Evolutionary conservation across 371 early-diverging fungal species (phyloP), one percentile per base, ranked within the genome.

Genomic region (Saksenaea vasiformis): DNA sequence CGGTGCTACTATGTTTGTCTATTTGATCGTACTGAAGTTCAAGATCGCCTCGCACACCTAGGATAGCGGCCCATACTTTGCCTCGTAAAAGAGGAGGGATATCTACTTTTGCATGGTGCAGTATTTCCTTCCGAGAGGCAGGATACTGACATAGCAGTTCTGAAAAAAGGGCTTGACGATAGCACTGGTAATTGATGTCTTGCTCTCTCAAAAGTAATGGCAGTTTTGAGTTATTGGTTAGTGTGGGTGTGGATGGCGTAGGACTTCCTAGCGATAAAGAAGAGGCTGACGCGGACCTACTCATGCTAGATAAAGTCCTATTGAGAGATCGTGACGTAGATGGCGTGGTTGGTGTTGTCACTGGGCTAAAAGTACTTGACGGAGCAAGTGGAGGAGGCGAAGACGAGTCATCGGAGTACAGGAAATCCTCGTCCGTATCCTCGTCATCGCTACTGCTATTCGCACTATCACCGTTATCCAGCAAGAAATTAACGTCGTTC

Each of bases 51-150:
- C 65, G 64, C 2, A 94, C 84, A 0, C 86, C 89, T 3, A 94
- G 69, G 13, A 95, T 76, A 8, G 90, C 88, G 4, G 92, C 90
- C 95, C 95, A 95, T 13, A 94, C 74, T 65, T 78, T 80, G 5
- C 90, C 91, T 2, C 94, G 81, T 47, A 92, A 55, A 14, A 89
- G 51, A 0, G 91, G 90, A 7, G 94, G 93, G 24, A 93, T 88
- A 68, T 91, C 94, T 1, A 83, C 77, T 60, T 86, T 84, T 13
- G 91, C 87, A 66, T 92, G 93, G 47, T 83, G 79, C 59, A 84
- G 24, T 38, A 94, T 85, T 41, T 90, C 90, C 17, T 82, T 78
- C 35, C 77, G 68, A 1, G 90, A 85, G 10, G 88, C 80, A 13
- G 94, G 93, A 63, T 87, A 91, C 72, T 89, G 88, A 14, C 76